Percentiles rank a stretch among this genome's conserved stretches.
phyloP scores from a whole-genome alignment of 2,329 filamentous ascomycete species.

The Aspergillus sp. region DNA sequence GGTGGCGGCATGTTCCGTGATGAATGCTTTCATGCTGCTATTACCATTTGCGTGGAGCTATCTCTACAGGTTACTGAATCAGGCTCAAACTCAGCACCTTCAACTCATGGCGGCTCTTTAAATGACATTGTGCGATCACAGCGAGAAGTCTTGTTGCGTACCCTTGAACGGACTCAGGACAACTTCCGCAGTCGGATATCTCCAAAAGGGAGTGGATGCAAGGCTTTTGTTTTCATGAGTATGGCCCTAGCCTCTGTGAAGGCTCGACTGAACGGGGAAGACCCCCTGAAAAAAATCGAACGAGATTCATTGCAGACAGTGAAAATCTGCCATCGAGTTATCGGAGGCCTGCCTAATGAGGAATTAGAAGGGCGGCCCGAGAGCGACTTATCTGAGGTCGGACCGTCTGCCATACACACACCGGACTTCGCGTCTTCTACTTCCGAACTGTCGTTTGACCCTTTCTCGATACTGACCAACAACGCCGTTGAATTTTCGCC shows the following conservation, averaged over 20 bases:
- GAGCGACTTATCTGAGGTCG: slow-evolving; percentile 10
- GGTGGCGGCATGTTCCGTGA: slow-evolving; percentile 37
- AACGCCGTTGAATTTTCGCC: slow-evolving; percentile 27
- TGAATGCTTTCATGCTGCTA: slow-evolving; percentile 33
- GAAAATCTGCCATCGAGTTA: slow-evolving; percentile 22
- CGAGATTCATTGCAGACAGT: slow-evolving; percentile 21
- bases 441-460: slow-evolving; percentile 25
- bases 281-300: slow-evolving; percentile 26
- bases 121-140: slow-evolving; percentile 34
- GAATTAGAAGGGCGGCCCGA: slow-evolving; percentile 21
- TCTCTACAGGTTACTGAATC: slow-evolving; percentile 30
- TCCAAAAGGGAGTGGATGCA: slow-evolving; percentile 27
- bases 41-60: slow-evolving; percentile 34
- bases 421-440: slow-evolving; percentile 16
- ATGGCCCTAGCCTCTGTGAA: slow-evolving; percentile 32
- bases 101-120: slow-evolving; percentile 17
- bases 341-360: slow-evolving; percentile 24
- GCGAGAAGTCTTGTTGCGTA: slow-evolving; percentile 29
- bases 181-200: slow-evolving; percentile 29
- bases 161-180: slow-evolving; percentile 29
- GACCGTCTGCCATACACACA: slow-evolving; percentile 9
- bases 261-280: slow-evolving; percentile 31
- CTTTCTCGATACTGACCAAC: slow-evolving; percentile 20
- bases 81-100: slow-evolving; percentile 4
- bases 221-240: slow-evolving; percentile 30